phyloP scores from a whole-genome alignment of 352 stramenopile species.

The Globisporangium middletonii region DNA sequence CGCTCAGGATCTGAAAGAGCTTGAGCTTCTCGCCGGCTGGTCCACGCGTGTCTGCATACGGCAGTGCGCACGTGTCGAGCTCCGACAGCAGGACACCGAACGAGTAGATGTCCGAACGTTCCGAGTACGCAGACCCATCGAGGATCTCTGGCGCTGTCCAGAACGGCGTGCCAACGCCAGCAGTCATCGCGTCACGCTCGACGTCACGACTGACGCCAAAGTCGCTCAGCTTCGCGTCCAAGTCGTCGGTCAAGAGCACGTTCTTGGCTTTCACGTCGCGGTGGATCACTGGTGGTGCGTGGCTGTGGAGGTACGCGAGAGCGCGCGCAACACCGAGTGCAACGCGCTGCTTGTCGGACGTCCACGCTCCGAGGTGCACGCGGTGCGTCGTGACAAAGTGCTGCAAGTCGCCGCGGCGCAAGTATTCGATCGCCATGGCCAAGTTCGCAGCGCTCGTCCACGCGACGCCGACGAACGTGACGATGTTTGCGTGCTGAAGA shows the following conservation, averaged over 20 bases:
- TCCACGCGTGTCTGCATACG: conserved; percentile 9
- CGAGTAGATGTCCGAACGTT: conserved; percentile 41
- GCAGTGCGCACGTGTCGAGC: conserved; percentile 31
- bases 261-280: conserved; percentile 52
- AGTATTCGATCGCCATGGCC: conserved; percentile 31
- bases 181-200: not conserved
- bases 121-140: conserved; percentile 28
- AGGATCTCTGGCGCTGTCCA: conserved; percentile 45
- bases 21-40: conserved; percentile 24
- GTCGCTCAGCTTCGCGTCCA: conserved; percentile 41
- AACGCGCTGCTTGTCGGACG: conserved; percentile 21
- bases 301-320: conserved; percentile 38
- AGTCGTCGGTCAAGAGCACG: conserved; percentile 25
- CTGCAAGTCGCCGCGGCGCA: conserved; percentile 36
- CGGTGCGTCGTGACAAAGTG: conserved; percentile 18
- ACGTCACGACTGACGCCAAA: conserved; percentile 37
- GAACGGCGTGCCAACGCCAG: conserved; percentile 21
- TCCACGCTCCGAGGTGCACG: conserved; percentile 10
- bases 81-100: conserved; percentile 41
- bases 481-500: conserved; percentile 32
- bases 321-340: conserved; percentile 24
- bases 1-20: conserved; percentile 11
- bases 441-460: conserved; percentile 43
- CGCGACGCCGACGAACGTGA: conserved; percentile 37
- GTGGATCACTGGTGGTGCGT: conserved; percentile 30